A percentile compares a stretch with the other conserved stretches of the same genome.
Evolutionary conservation across 768 basidiomycete species (phyloP).

Genomic region (Boletus sp.): DNA sequence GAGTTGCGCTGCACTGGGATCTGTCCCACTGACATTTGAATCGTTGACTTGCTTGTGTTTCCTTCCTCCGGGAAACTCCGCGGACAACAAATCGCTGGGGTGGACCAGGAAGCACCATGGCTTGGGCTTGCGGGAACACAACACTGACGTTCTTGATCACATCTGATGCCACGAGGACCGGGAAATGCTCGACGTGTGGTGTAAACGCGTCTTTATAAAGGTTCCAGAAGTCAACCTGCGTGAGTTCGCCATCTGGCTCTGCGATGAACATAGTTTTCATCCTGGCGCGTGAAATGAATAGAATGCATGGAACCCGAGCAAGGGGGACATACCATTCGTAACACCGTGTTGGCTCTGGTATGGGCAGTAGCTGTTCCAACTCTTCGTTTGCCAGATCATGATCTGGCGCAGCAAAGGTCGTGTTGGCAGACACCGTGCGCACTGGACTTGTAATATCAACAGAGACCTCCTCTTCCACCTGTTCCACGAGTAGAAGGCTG

Average conservation of each 20-base stretch:
- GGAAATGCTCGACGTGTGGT: conserved; percentile 51
- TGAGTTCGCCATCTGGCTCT: conserved; percentile 74
- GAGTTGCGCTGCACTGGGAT: conserved; percentile 47
- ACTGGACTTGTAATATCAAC: conserved; percentile 60
- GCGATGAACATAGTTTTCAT: conserved; percentile 87
- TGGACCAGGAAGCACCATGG: conserved; percentile 76
- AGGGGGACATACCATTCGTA: conserved; percentile 64
- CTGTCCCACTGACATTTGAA: conserved; percentile 80
- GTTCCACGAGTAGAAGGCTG: conserved; percentile 64
- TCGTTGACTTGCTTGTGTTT: conserved; percentile 51
- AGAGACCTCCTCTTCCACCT: conserved; percentile 63
- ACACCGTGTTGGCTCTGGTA: conserved; percentile 74
- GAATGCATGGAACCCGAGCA: background rate
- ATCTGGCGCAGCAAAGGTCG: conserved; percentile 44
- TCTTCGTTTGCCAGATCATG: conserved; percentile 74
- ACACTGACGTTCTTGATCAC: conserved; percentile 90
- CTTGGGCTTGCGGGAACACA: conserved; percentile 82
- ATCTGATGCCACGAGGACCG: conserved; percentile 79
- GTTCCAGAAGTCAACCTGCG: conserved; percentile 95
- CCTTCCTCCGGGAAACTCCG: conserved; percentile 72
- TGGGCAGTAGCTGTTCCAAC: conserved; percentile 51
- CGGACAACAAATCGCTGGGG: conserved; percentile 82
- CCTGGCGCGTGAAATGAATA: conserved; percentile 45
- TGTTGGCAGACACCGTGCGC: conserved; percentile 55
- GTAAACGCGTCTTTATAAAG: conserved; percentile 84